phyloP scores from a whole-genome alignment of 2,329 filamentous ascomycete genomes.

The Cadophora malorum region DNA sequence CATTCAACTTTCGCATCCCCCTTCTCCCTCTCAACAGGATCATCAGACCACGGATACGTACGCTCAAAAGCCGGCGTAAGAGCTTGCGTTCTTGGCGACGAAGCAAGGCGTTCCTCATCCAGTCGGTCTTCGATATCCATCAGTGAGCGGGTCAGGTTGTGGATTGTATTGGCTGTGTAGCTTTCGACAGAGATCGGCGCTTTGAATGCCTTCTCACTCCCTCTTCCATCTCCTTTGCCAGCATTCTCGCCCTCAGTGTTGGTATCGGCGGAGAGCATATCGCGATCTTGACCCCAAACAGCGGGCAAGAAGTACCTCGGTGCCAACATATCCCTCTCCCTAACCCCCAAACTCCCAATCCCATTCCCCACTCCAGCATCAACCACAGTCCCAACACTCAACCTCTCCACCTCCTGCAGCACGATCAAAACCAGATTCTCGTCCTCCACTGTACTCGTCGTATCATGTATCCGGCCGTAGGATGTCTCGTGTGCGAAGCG shows the following conservation, averaged over 20 bases:
- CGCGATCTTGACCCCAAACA: not conserved
- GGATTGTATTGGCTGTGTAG: not conserved
- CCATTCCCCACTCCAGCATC: no score
- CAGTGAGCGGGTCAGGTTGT: not conserved
- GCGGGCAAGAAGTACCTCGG: not conserved
- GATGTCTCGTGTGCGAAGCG: not conserved
- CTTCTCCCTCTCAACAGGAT: not conserved
- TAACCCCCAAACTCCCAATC: no score
- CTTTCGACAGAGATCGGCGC: not conserved
- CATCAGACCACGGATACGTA: not conserved
- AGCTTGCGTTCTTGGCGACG: not conserved
- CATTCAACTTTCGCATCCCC: not conserved
- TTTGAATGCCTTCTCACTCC: no score
- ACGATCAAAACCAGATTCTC: not conserved
- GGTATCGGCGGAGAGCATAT: not conserved
- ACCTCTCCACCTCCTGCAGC: not conserved
- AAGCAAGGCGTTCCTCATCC: not conserved
- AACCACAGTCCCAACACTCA: no score
- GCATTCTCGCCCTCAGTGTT: no score
- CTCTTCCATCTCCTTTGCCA: no score
- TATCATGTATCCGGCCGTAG: not conserved
- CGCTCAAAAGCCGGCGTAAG: not conserved
- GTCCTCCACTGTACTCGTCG: not conserved
- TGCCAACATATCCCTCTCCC: not conserved
- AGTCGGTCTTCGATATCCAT: not conserved